Percentiles rank a stretch among this genome's conserved stretches.
Conservation (phyloP, 176 grass and related monocot genomes). For the Chrysopogon serrulatus region DNA sequence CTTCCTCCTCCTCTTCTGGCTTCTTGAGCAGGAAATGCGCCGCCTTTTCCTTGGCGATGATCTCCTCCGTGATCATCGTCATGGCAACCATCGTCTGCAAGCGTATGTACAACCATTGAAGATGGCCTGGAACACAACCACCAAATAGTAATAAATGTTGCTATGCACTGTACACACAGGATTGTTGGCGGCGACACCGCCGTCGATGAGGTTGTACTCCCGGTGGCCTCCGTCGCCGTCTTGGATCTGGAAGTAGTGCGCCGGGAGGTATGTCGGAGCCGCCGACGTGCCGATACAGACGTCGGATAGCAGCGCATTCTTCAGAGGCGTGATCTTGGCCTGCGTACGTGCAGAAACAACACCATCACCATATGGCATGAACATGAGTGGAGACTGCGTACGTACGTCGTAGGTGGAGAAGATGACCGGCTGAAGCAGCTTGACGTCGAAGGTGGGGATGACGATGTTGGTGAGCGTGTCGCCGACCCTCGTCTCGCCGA, state of each 20-base stretch:
- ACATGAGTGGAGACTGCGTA: too few species aligned
- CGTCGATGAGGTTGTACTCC: constrained; percentile 64
- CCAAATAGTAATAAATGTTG: too few species aligned
- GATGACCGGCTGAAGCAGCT: constrained; percentile 19
- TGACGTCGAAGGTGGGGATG: constrained; percentile 53
- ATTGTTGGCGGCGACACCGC: constrained; percentile 52
- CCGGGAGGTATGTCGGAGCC: constrained; percentile 51
- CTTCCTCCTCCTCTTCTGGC: background rate
- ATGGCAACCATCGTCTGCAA: constrained; percentile 44
- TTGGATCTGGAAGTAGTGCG: constrained; percentile 42
- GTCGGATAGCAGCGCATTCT: constrained; percentile 49
- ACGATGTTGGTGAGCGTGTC: constrained; percentile 48
- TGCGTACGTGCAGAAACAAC: too few species aligned
- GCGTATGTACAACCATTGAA: too few species aligned
- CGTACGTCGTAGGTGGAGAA: constrained; percentile 13
- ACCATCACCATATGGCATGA: too few species aligned
- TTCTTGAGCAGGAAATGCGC: constrained; percentile 8
- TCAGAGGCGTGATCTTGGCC: background rate
- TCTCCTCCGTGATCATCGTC: constrained; percentile 23
- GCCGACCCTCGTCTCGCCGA: constrained; percentile 28
- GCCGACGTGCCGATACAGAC: constrained; percentile 57
- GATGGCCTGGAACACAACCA: too few species aligned
- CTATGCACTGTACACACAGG: constrained; percentile 30
- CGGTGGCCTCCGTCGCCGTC: constrained; percentile 3
- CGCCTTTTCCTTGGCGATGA: background rate